These are phyloP conservation scores for Solanum microdontum DNA, from an alignment of 257 asterid genomes.

Conservation along the genomic window DNA sequence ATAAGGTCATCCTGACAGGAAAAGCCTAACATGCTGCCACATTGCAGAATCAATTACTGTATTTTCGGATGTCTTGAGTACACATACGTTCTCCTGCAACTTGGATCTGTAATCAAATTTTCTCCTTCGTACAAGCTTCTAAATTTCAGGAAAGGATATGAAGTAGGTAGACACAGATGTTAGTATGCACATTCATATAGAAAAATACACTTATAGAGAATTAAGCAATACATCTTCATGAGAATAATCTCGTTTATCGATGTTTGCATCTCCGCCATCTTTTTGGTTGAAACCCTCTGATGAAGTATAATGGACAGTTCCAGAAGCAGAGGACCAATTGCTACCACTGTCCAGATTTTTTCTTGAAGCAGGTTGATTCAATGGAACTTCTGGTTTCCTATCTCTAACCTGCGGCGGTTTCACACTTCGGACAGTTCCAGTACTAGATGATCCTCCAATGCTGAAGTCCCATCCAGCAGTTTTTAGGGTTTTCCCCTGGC, in stretches of 20 bases:
- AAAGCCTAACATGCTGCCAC: background rate
- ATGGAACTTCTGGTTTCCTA: conserved; percentile 58
- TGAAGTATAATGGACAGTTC: conserved; percentile 29
- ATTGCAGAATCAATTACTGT: background rate
- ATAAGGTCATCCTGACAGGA: background rate
- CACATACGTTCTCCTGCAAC: background rate
- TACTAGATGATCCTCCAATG: conserved; percentile 64
- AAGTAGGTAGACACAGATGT: background rate
- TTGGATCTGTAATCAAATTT: background rate
- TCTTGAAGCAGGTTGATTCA: conserved; percentile 40
- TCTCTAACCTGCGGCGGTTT: conserved; percentile 90
- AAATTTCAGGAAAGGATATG: background rate
- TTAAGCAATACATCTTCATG: conserved; percentile 53
- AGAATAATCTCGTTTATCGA: conserved; percentile 33
- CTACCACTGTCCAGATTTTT: conserved; percentile 43
- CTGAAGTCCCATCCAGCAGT: conserved; percentile 98
- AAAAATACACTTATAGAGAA: conserved; percentile 5
- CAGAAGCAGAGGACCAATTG: conserved; percentile 62
- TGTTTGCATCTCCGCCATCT: conserved; percentile 29
- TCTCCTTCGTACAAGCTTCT: background rate
- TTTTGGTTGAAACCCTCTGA: conserved; percentile 35
- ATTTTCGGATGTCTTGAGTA: background rate
- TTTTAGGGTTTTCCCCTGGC: conserved; percentile 50
- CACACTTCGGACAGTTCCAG: conserved; percentile 79
- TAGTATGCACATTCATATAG: background rate